Base-by-base conservation (phyloP, 1,139 yeast species). In the Zhuliangozyma blackwelliae region DNA sequence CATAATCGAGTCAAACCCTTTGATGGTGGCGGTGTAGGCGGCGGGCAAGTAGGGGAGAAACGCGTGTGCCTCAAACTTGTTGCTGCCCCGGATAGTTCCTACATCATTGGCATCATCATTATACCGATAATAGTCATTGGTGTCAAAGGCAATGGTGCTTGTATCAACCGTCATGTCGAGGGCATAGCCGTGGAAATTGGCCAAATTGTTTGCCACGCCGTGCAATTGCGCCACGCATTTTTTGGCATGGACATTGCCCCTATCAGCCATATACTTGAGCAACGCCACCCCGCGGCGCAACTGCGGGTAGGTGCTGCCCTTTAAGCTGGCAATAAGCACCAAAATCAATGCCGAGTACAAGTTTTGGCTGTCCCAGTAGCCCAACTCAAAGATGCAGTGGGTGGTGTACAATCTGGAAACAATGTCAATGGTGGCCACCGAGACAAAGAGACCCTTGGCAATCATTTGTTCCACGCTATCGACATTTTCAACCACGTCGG, bases 321-420 rank as follows among this genome's bases (percentile, higher is more conserved):
- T 54, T n/a, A 56, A 43, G n/a, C 59, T 54, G 1, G 69, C 61
- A 54, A 74, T 64, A 25, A 70, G 52, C 25, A 72, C 54, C 13
- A 71, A 56, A 28, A 71, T 48, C 10, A 72, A 45, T 0, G 79
- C 68, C 8, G 70, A 61, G 45, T 65, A 74, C 35, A 75, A 53
- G 50, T 72, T 74, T 46, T 74, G 75, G 27, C 73, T 63, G 49
- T 75, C 79, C 74, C 77, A 74, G 48, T 68, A 74, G 10, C 79
- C 80, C 40, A 68, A 61, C 12, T 63, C 55, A 28, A 73, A 72
- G 21, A 73, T 50, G 44, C 64, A 50, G 8, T 64, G 57, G 38
- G 58, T 50, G 29, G 57, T 57, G 32, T 60, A 65, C 34, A 75
- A 54, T 36, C 62, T 61, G 20, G 57, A 43, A 1, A 73, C 43